Evolutionary conservation across 139 green algal genomes (phyloP).

Genomic region (Picochlorum sp.): DNA sequence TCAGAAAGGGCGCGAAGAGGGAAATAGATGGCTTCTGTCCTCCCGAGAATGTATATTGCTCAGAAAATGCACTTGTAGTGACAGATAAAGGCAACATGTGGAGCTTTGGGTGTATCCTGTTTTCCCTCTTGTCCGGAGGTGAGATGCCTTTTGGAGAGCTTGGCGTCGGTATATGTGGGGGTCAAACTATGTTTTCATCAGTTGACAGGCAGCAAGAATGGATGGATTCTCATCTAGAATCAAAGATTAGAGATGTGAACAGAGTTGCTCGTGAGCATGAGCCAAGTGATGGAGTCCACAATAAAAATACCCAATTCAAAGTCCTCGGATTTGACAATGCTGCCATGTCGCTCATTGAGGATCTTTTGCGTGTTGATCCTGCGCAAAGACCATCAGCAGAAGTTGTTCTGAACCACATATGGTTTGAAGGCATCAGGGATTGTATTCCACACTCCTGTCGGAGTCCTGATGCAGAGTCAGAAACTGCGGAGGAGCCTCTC

Average conservation of each 20-base stretch:
- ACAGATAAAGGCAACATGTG: constrained; percentile 27
- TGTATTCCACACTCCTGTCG: neutral
- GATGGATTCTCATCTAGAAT: constrained; percentile 8
- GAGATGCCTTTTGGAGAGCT: constrained; percentile 29
- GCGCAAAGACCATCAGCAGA: constrained; percentile 17
- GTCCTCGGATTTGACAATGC: constrained; percentile 18
- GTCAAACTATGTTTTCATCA: constrained; percentile 1
- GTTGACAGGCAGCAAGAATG: constrained; percentile 28
- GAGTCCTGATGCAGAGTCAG: no score
- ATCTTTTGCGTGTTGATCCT: constrained; percentile 26
- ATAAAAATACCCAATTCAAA: neutral
- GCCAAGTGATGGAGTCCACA: neutral
- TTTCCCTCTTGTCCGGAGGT: constrained; percentile 24
- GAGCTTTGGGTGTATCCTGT: constrained; percentile 28
- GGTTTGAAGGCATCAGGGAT: constrained; percentile 6
- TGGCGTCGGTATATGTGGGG: constrained; percentile 11
- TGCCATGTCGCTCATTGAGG: constrained; percentile 12
- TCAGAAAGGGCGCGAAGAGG: neutral
- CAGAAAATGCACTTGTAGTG: constrained; percentile 7
- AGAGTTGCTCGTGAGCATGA: neutral
- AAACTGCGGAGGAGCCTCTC: neutral
- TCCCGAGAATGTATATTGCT: constrained; percentile 24
- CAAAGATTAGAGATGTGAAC: neutral
- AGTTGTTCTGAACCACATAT: constrained; percentile 15
- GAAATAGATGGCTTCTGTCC: constrained; percentile 12